These are phyloP conservation scores for Arthrocladium fulminans DNA, from an alignment of 2,329 filamentous ascomycete genomes.

Conservation along the genomic window DNA sequence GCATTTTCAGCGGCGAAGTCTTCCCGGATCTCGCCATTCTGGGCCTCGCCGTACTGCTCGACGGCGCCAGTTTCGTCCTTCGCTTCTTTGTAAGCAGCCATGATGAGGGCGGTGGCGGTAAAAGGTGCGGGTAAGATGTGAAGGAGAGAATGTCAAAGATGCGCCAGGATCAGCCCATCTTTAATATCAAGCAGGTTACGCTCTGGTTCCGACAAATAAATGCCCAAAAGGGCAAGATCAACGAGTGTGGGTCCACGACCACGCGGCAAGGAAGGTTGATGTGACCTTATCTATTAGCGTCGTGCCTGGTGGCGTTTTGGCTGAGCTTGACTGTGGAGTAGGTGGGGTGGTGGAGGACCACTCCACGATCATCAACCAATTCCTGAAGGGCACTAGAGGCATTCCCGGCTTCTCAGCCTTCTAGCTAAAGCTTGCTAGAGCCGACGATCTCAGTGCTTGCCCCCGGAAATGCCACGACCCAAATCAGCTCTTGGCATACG, in stretches of 20 bases:
- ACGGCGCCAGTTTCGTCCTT: neutral
- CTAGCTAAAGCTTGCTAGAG: too few species aligned
- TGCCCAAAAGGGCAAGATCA: too few species aligned
- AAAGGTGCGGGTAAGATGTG: neutral
- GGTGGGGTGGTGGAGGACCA: neutral
- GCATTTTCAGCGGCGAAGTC: constrained; percentile 26
- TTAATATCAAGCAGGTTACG: neutral
- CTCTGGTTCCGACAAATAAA: too few species aligned
- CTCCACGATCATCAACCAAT: too few species aligned
- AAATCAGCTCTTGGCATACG: too few species aligned
- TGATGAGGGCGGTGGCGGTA: neutral
- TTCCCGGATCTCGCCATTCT: neutral
- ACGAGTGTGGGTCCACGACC: neutral
- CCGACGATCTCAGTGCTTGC: too few species aligned
- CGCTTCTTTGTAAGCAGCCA: neutral
- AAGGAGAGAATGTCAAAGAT: neutral
- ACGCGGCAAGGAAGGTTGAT: neutral
- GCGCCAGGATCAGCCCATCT: neutral
- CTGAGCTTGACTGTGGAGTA: neutral
- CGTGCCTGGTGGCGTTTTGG: neutral
- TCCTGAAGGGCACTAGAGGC: too few species aligned
- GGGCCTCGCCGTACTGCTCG: neutral
- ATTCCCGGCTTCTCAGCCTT: too few species aligned
- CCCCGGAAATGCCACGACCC: too few species aligned
- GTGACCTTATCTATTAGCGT: neutral